Evolutionary conservation across 257 asterid genomes (phyloP).

Genomic region (Petunia secreta): DNA sequence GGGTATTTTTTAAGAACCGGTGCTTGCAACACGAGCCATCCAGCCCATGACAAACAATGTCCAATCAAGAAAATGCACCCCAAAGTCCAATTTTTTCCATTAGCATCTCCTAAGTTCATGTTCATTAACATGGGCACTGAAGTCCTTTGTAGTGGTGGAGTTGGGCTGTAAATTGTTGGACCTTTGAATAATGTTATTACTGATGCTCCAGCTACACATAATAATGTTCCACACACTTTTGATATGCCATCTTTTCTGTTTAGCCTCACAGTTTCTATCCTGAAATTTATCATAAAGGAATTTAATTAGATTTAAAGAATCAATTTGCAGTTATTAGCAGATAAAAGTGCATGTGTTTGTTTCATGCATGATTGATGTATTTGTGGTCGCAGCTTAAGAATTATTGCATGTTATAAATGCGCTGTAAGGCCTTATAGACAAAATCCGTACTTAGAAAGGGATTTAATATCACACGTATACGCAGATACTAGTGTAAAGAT

Average conservation of each 20-base stretch:
- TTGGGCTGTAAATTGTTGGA: slow-evolving; percentile 88
- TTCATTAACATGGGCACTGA: slow-evolving; percentile 32
- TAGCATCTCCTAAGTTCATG: slow-evolving; percentile 60
- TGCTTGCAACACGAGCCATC: slow-evolving; percentile 90
- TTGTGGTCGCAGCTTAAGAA: not conserved
- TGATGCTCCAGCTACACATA: slow-evolving; percentile 96
- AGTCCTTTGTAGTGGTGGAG: slow-evolving; percentile 43
- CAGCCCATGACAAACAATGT: slow-evolving; percentile 95
- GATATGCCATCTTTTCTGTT: slow-evolving; percentile 87
- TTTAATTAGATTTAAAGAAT: not conserved
- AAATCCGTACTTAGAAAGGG: no score
- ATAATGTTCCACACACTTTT: slow-evolving; percentile 69
- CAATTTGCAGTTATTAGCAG: not conserved
- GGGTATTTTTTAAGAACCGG: slow-evolving; percentile 87
- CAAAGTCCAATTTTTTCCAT: slow-evolving; percentile 83
- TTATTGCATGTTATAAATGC: no score
- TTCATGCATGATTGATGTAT: not conserved
- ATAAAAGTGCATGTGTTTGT: not conserved
- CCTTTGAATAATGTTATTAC: slow-evolving; percentile 94
- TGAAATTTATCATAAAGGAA: slow-evolving; percentile 28
- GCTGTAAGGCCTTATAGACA: no score
- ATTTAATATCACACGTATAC: no score
- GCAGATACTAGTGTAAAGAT: no score
- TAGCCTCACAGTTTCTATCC: slow-evolving; percentile 83
- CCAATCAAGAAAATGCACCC: slow-evolving; percentile 93